phyloP scores from a whole-genome alignment of 495 filamentous ascomycete genomes.

The Annulohypoxylon stygium region DNA sequence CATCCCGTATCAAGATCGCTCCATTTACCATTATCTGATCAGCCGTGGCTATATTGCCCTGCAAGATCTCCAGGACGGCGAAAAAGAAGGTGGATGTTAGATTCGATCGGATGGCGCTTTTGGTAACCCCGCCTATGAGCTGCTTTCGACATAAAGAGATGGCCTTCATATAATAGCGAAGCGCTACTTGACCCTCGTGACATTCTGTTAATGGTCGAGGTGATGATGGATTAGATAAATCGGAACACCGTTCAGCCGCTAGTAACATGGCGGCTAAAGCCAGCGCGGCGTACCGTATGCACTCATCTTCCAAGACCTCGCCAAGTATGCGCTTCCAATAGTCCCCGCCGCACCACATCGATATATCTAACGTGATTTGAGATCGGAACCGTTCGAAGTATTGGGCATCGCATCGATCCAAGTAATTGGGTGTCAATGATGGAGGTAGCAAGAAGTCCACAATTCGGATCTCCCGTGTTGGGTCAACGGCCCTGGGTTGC shows the following conservation, averaged over 20 bases:
- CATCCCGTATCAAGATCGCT: slow-evolving; percentile 33
- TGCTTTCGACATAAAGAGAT: slow-evolving; percentile 45
- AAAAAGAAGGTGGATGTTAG: slow-evolving; percentile 39
- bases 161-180: slow-evolving; percentile 49
- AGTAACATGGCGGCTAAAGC: slow-evolving; percentile 36
- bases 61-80: slow-evolving; percentile 50
- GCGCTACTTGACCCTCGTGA: slow-evolving; percentile 38
- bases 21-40: slow-evolving; percentile 43
- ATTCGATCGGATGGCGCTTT: slow-evolving; percentile 25
- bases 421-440: slow-evolving; percentile 35
- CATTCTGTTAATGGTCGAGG: slow-evolving; percentile 15
- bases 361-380: slow-evolving; percentile 33
- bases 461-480: slow-evolving; percentile 2
- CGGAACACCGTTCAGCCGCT: slow-evolving; percentile 29
- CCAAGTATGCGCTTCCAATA: slow-evolving; percentile 39
- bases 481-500: slow-evolving; percentile 8
- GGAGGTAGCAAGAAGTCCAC: slow-evolving; percentile 14
- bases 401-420: slow-evolving; percentile 45
- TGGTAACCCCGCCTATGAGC: slow-evolving; percentile 28
- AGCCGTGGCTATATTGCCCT: slow-evolving; percentile 48
- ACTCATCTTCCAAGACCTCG: slow-evolving; percentile 33
- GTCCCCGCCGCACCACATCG: slow-evolving; percentile 36
- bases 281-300: slow-evolving; percentile 37
- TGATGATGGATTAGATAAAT: slow-evolving; percentile 3
- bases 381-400: slow-evolving; percentile 43